Evolutionary conservation across 106 monocot genomes (phyloP).

Genomic region (Platanthera zijinensis): DNA sequence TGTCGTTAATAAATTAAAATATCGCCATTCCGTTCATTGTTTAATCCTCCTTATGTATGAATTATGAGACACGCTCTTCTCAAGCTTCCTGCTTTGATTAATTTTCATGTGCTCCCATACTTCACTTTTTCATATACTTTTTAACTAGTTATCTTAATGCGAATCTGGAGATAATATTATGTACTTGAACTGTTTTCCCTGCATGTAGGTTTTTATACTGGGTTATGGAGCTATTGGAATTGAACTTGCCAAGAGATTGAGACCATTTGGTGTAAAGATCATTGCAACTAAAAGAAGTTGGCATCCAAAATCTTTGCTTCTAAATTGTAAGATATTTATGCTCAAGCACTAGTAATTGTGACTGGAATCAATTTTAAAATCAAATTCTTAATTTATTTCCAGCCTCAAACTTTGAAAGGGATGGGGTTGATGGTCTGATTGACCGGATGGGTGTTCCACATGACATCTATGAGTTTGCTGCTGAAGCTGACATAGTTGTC

Average conservation of each 20-base stretch:
- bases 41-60: neutral
- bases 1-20: too few relatives aligned
- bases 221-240: conserved; percentile 82
- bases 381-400: neutral
- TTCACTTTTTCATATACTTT: neutral
- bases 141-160: neutral
- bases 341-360: neutral
- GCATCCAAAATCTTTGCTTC: conserved; percentile 13
- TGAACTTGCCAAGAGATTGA: conserved; percentile 75
- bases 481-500: conserved; percentile 83
- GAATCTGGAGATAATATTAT: neutral
- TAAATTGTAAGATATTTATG: conserved; percentile 22
- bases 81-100: neutral
- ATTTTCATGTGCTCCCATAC: neutral
- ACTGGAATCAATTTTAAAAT: neutral
- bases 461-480: conserved; percentile 75
- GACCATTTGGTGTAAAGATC: conserved; percentile 80
- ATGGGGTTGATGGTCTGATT: conserved; percentile 37
- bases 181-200: neutral
- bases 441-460: conserved; percentile 72
- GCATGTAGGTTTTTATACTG: conserved; percentile 63
- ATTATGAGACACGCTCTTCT: neutral
- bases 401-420: conserved; percentile 14
- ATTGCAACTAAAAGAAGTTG: conserved; percentile 88
- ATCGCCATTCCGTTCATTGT: too few relatives aligned